phyloP scores from a whole-genome alignment of 108 stramenopile species.

The Fragilaria radians region DNA sequence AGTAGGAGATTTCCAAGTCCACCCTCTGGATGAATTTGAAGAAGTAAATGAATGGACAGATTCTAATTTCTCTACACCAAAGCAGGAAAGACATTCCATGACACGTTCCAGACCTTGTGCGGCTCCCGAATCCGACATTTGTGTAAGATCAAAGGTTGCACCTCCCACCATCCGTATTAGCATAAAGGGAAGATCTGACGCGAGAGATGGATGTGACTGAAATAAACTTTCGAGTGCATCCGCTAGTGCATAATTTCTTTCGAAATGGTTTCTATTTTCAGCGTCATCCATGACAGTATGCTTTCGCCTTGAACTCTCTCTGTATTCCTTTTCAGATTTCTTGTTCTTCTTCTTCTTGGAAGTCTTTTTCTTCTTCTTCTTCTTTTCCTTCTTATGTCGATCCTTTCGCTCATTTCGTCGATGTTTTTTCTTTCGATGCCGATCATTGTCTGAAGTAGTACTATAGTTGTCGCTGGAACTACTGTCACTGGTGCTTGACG shows the following conservation, averaged over 20 bases:
- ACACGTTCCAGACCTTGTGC: constrained; percentile 16
- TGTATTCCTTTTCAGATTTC: not conserved
- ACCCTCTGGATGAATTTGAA: too few relatives aligned
- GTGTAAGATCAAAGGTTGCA: constrained; percentile 33
- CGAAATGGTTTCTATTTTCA: not conserved
- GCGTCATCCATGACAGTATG: not conserved
- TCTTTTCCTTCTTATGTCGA: not conserved
- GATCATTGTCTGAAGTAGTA: too few relatives aligned
- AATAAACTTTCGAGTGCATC: constrained; percentile 28
- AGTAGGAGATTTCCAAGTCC: constrained; percentile 26
- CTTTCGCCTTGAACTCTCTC: not conserved
- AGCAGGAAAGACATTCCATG: constrained; percentile 13
- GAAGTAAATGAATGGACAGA: too few relatives aligned
- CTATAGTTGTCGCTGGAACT: too few relatives aligned
- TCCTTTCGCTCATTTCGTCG: too few relatives aligned
- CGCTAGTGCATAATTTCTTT: constrained; percentile 10
- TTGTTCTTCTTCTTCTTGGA: constrained; percentile 2
- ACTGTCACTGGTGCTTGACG: too few relatives aligned
- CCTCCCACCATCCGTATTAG: constrained; percentile 46
- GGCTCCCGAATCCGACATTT: constrained; percentile 22
- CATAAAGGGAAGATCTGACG: constrained; percentile 31
- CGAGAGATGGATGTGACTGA: constrained; percentile 16
- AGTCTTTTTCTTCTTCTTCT: constrained; percentile 9
- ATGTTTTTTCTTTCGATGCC: too few relatives aligned
- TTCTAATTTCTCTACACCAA: constrained; percentile 18